Percentiles rank a stretch among this genome's conserved stretches.
Evolutionary conservation across 1,139 yeast genomes (phyloP).

Genomic region (Debaryomyces singareniensis): DNA sequence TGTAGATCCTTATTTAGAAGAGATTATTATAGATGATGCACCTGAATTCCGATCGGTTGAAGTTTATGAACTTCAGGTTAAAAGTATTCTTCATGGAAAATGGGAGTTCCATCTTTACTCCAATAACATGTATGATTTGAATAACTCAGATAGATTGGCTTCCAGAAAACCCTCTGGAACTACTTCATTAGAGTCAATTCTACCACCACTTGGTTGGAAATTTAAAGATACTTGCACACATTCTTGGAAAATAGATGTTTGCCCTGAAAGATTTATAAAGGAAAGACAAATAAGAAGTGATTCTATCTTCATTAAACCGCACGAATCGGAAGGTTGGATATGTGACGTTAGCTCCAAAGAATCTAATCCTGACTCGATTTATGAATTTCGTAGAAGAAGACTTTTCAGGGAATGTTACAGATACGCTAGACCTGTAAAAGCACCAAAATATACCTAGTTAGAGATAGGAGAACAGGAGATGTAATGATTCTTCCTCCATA

Average conservation of each 20-base stretch:
- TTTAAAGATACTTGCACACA: slow-evolving; percentile 50
- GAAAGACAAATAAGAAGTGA: slow-evolving; percentile 32
- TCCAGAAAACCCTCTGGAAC: slow-evolving; percentile 66
- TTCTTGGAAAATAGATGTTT: slow-evolving; percentile 62
- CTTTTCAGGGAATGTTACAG: slow-evolving; percentile 44
- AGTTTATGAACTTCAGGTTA: slow-evolving; percentile 67
- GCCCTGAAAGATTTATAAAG: slow-evolving; percentile 47
- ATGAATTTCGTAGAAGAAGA: slow-evolving; percentile 51
- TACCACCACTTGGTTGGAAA: slow-evolving; percentile 72
- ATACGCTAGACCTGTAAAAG: slow-evolving; percentile 37
- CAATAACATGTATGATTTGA: slow-evolving; percentile 42
- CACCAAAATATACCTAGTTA: slow-evolving; percentile 13
- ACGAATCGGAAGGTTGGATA: slow-evolving; percentile 42
- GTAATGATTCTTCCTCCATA: no score
- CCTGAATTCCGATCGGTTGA: slow-evolving; percentile 62
- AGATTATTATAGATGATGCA: slow-evolving; percentile 61
- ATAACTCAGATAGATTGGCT: slow-evolving; percentile 45
- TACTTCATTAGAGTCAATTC: slow-evolving; percentile 45
- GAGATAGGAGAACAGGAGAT: no score
- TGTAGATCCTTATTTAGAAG: slow-evolving; percentile 34
- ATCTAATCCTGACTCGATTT: slow-evolving; percentile 19
- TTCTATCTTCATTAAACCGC: slow-evolving; percentile 18
- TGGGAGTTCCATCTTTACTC: slow-evolving; percentile 46
- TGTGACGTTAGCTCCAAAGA: slow-evolving; percentile 26
- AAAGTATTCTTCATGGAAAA: slow-evolving; percentile 50